phyloP scores from a whole-genome alignment of 352 stramenopile species.

The Phytophthora agathidicida region DNA sequence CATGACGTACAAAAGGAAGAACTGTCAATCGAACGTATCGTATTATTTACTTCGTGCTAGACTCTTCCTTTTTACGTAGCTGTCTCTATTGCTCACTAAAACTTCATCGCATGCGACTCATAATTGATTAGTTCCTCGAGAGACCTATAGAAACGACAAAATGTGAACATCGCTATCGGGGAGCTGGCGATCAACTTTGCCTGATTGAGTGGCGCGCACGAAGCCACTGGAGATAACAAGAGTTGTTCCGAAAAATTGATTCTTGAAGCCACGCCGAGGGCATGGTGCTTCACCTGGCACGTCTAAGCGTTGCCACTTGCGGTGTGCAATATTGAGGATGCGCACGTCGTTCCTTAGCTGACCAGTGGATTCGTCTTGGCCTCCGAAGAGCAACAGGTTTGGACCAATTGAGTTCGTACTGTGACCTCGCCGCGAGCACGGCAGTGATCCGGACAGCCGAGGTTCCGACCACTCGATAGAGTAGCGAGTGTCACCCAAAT shows the following conservation, averaged over 20 bases:
- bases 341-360: constrained; percentile 58
- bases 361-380: constrained; percentile 54
- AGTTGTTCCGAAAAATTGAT: constrained; percentile 77
- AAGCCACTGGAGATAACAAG: constrained; percentile 81
- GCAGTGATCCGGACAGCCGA: constrained; percentile 40
- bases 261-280: constrained; percentile 78
- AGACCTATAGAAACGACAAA: constrained; percentile 26
- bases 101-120: no score
- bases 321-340: constrained; percentile 40
- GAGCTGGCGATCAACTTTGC: constrained; percentile 61
- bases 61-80: no score
- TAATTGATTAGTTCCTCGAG: no score
- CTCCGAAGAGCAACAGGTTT: constrained; percentile 68
- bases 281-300: constrained; percentile 49
- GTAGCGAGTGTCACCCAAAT: constrained; percentile 12
- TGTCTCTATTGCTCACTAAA: no score
- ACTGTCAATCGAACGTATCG: no score
- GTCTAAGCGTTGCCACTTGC: constrained; percentile 42
- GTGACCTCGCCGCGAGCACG: constrained; percentile 58
- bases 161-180: constrained; percentile 69
- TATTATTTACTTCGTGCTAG: no score
- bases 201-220: constrained; percentile 39
- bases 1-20: no score
- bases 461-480: constrained; percentile 48
- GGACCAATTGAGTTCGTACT: constrained; percentile 61